Evolutionary conservation across 805 yeast genomes (phyloP), one percentile per base, ranked within the genome.

Genomic region (Candida nemodendra): DNA sequence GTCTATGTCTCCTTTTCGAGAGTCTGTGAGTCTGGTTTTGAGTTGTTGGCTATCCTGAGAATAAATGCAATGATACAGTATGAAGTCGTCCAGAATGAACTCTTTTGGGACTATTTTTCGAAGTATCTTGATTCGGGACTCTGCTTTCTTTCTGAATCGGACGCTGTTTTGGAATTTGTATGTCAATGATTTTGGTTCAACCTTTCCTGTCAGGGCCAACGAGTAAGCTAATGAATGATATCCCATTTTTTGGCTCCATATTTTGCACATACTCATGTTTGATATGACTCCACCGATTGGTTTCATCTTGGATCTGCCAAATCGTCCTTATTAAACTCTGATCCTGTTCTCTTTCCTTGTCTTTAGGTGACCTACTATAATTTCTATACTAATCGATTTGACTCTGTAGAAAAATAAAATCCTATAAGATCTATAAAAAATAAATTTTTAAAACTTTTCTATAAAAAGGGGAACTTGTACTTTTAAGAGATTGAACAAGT

Each of bases 31-130:
- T 9, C 37, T 38, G 2, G 52, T 51, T 31, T 40, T 32, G 9
- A 45, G 24, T 3, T 27, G 32, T 9, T 19, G 18, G n/a, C 32
- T 15, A 6, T 44, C 37, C 14, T 42, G 36, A n/a, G 30, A 39
- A 36, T 57, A 57, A 2, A 56, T 24, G 26, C 57, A 51, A 11
- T 48, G 42, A 19, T 50, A 53, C 6, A 56, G 31, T 14, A 56
- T 13, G 15, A 38, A 31, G 19, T 51, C 50, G 5, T 42, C 42
- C 9, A 59, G 36, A 30, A 37, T 32, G 27, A 41, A 58, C 22
- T 48, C 50, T 8, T 35, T 26, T 1, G 64, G 63, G 16, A 59
- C 26, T 11, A 59, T 41, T 17, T 34, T 32, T 18, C 42, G 41
- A 4, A 59, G 30, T 13, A 56, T 45, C 3, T 47, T 34, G 2